These are phyloP conservation scores for Pythium coloratum DNA, from an alignment of 352 stramenopile species.

Conservation along the genomic window DNA sequence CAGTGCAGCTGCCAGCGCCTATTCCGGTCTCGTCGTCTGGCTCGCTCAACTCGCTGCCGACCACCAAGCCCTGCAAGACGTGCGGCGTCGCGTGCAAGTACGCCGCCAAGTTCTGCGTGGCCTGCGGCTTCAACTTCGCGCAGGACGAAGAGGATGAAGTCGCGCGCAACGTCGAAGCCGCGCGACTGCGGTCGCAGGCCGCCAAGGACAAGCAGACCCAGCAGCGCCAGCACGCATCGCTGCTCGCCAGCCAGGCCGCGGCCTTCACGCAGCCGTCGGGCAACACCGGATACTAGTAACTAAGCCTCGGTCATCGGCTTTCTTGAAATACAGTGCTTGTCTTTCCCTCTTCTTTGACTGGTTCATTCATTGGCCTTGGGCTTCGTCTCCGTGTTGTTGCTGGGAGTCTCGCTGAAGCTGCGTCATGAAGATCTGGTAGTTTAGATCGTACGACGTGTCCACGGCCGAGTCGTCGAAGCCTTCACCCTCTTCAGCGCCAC, in stretches of 20 bases:
- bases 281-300: not conserved
- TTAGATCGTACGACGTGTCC: slow-evolving; percentile 62
- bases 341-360: slow-evolving; percentile 10
- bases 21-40: slow-evolving; percentile 46
- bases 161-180: slow-evolving; percentile 66
- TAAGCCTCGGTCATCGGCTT: not conserved
- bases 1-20: slow-evolving; percentile 48
- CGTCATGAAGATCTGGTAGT: slow-evolving; percentile 76
- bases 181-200: slow-evolving; percentile 48
- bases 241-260: slow-evolving; percentile 61
- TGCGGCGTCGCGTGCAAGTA: slow-evolving; percentile 77
- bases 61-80: slow-evolving; percentile 58
- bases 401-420: slow-evolving; percentile 39
- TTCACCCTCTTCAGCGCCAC: not conserved
- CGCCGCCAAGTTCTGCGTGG: slow-evolving; percentile 78
- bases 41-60: slow-evolving; percentile 33
- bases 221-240: slow-evolving; percentile 65
- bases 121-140: slow-evolving; percentile 79
- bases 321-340: not conserved
- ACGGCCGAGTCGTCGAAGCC: slow-evolving; percentile 31
- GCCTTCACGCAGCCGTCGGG: not conserved
- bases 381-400: slow-evolving; percentile 23
- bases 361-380: not conserved
- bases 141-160: slow-evolving; percentile 79
- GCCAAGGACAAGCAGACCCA: slow-evolving; percentile 54